Percentiles rank a stretch among this genome's conserved stretches.
These are phyloP conservation scores for Zelopaecilomyces penicillatus DNA, from an alignment of 2,329 filamentous ascomycete genomes.

Conservation along the genomic window DNA sequence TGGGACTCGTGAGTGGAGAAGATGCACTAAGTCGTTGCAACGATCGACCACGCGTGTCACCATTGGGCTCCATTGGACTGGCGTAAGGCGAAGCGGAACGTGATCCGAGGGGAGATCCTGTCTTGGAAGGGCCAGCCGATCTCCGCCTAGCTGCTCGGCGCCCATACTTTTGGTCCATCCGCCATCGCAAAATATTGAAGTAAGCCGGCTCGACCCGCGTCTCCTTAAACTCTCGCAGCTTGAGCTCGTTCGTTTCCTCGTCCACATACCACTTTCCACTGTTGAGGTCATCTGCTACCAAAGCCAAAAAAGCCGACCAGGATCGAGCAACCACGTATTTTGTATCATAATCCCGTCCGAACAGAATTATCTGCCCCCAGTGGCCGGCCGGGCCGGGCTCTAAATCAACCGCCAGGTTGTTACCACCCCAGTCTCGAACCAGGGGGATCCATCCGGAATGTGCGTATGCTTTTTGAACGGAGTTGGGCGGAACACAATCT, in stretches of 20 bases:
- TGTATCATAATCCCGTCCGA: slow-evolving; percentile 95
- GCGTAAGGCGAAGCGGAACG: slow-evolving; percentile 54
- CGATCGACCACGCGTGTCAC: slow-evolving; percentile 59
- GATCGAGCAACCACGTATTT: slow-evolving; percentile 95
- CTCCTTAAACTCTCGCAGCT: slow-evolving; percentile 83
- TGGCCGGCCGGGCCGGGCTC: slow-evolving; percentile 81
- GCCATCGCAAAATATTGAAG: slow-evolving; percentile 90
- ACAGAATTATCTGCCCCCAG: slow-evolving; percentile 96
- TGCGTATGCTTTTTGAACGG: slow-evolving; percentile 86
- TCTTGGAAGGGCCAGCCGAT: slow-evolving; percentile 37
- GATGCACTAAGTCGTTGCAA: slow-evolving; percentile 60
- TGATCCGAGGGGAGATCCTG: slow-evolving; percentile 38
- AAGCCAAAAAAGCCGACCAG: slow-evolving; percentile 80
- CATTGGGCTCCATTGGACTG: slow-evolving; percentile 51
- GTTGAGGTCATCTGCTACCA: slow-evolving; percentile 81
- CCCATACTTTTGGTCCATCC: slow-evolving; percentile 91
- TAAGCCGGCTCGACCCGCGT: slow-evolving; percentile 86
- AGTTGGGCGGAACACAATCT: slow-evolving; percentile 76
- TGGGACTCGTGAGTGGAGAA: slow-evolving; percentile 56
- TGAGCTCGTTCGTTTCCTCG: slow-evolving; percentile 85
- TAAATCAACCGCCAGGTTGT: slow-evolving; percentile 90
- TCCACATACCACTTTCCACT: slow-evolving; percentile 89
- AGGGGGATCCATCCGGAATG: slow-evolving; percentile 94
- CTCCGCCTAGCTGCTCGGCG: slow-evolving; percentile 49
- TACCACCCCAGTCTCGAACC: slow-evolving; percentile 96